Evolutionary conservation across 2,329 filamentous ascomycete species (phyloP).

Genomic region (Verticillium nonalfalfae): DNA sequence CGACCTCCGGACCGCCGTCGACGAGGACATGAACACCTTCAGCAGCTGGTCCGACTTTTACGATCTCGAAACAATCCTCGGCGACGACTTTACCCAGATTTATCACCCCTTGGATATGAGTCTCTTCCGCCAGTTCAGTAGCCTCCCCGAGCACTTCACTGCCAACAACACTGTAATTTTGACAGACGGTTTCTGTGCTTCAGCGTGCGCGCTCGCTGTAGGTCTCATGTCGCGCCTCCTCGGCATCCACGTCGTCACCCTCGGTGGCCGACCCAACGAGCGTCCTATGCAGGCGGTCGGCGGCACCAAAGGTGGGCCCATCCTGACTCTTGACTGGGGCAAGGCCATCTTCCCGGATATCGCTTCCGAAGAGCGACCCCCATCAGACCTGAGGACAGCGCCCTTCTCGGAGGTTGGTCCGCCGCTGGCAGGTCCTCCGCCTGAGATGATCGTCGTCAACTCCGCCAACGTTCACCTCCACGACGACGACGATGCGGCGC

Average conservation of each 20-base stretch:
- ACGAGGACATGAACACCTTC: slow-evolving; percentile 5
- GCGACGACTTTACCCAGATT: slow-evolving; percentile 27
- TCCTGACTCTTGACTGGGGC: slow-evolving; percentile 17
- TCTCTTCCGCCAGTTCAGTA: background rate
- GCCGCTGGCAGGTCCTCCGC: slow-evolving; percentile 3
- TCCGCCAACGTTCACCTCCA: slow-evolving; percentile 14
- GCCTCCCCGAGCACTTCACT: slow-evolving; percentile 20
- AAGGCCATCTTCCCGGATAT: slow-evolving; percentile 1
- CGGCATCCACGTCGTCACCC: slow-evolving; percentile 47
- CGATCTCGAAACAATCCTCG: slow-evolving; percentile 24
- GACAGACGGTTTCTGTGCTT: slow-evolving; percentile 16
- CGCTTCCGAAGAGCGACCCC: background rate
- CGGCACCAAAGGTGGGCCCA: slow-evolving; percentile 53
- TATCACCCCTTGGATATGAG: slow-evolving; percentile 2
- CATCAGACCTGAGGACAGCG: slow-evolving; percentile 2
- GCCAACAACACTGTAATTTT: slow-evolving; percentile 17
- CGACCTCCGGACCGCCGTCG: slow-evolving; percentile 11
- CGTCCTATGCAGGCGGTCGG: slow-evolving; percentile 56
- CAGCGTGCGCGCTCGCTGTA: slow-evolving; percentile 14
- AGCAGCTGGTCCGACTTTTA: slow-evolving; percentile 33
- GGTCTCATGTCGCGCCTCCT: slow-evolving; percentile 41
- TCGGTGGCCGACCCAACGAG: slow-evolving; percentile 51
- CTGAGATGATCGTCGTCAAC: slow-evolving; percentile 8
- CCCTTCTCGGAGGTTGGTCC: slow-evolving; percentile 2
- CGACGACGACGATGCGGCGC: slow-evolving; percentile 17